phyloP scores from a whole-genome alignment of 495 filamentous ascomycete genomes.

The Thozetella sp. region DNA sequence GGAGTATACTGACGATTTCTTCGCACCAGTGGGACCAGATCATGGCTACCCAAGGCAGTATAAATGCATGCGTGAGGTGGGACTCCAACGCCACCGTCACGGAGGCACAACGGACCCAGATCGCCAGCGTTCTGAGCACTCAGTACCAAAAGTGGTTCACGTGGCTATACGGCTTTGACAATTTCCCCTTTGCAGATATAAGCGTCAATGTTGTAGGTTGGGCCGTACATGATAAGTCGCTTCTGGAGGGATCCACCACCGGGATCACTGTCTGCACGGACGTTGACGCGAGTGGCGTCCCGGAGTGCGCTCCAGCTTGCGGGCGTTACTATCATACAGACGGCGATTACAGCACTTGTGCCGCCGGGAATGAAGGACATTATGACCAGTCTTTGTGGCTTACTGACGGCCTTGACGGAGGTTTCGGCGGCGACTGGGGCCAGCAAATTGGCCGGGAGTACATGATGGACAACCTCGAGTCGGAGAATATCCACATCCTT shows the following conservation, averaged over 20 bases:
- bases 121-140: not conserved
- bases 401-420: not conserved
- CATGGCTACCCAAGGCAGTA: constrained; percentile 4
- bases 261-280: constrained; percentile 8
- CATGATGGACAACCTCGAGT: not conserved
- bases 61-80: constrained; percentile 16
- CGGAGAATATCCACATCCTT: not conserved
- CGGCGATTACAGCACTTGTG: constrained; percentile 9
- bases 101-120: constrained; percentile 5
- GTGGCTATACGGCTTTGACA: not conserved
- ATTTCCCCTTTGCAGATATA: not conserved
- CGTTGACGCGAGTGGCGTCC: constrained; percentile 7
- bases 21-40: constrained; percentile 13
- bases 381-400: not conserved
- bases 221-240: not conserved
- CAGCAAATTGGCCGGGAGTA: not conserved
- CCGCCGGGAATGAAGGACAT: constrained; percentile 5
- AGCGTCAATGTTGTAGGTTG: not conserved
- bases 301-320: constrained; percentile 10
- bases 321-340: constrained; percentile 16
- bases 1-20: no score
- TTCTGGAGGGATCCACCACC: not conserved
- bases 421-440: not conserved
- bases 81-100: constrained; percentile 11
- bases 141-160: not conserved